These are phyloP conservation scores for Gaertneriomyces sp. DNA, from an alignment of 192 early-diverging fungal species.

Conservation along the genomic window DNA sequence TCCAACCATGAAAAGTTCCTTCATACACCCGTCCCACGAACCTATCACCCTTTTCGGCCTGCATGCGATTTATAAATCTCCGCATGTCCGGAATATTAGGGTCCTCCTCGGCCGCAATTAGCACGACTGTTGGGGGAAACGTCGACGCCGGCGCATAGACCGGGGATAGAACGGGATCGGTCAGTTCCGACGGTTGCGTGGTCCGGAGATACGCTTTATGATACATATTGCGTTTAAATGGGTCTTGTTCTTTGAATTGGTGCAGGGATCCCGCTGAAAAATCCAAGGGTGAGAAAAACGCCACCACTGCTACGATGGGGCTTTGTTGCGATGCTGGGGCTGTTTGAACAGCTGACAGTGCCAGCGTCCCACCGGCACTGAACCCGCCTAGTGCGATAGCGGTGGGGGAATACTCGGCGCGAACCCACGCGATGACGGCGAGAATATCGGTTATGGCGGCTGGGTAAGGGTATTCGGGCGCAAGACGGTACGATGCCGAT, in stretches of 20 bases:
- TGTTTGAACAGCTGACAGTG: constrained; percentile 4
- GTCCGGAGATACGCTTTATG: constrained; percentile 11
- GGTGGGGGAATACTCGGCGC: not conserved
- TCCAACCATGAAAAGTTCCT: constrained; percentile 13
- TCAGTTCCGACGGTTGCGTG: not conserved
- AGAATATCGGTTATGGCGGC: constrained; percentile 1
- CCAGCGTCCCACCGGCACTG: constrained; percentile 16
- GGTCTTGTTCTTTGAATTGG: constrained; percentile 7
- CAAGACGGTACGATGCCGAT: constrained; percentile 10
- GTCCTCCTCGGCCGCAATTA: constrained; percentile 9
- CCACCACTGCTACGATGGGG: not conserved
- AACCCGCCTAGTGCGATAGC: constrained; percentile 12
- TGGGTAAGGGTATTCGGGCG: constrained; percentile 17
- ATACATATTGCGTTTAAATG: constrained; percentile 9
- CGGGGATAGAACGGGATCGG: constrained; percentile 12
- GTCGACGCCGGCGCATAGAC: constrained; percentile 1
- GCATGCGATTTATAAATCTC: constrained; percentile 2
- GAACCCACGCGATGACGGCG: constrained; percentile 7
- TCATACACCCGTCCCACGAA: not conserved
- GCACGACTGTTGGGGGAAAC: constrained; percentile 1
- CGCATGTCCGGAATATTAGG: constrained; percentile 11
- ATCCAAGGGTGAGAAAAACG: constrained; percentile 14
- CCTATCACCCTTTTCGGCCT: not conserved
- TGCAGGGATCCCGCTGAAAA: constrained; percentile 2
- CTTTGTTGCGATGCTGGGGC: too few species aligned